Percentiles rank a stretch among this genome's conserved stretches.
These are phyloP conservation scores for Penicillium riverlandense DNA, from an alignment of 495 filamentous ascomycete genomes.

Conservation along the genomic window DNA sequence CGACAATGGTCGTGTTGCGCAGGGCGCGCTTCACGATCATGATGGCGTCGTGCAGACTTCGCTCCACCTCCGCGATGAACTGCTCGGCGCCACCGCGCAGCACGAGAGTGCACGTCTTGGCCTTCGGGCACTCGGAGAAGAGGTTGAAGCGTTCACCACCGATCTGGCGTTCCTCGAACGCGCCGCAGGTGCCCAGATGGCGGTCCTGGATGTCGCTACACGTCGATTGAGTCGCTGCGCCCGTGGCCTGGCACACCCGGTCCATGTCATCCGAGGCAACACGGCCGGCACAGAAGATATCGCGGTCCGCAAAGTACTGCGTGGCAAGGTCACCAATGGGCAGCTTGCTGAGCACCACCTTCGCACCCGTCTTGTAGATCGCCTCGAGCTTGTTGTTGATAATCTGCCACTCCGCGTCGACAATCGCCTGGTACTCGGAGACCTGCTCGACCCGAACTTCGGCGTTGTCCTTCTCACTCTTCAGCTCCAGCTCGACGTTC, in stretches of 20 bases:
- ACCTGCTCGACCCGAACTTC: conserved; percentile 98
- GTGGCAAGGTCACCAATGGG: conserved; percentile 97
- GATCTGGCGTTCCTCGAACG: conserved; percentile 93
- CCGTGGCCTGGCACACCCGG: conserved; percentile 89
- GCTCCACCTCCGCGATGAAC: conserved; percentile 97
- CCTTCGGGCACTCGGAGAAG: conserved; percentile 89
- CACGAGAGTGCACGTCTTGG: conserved; percentile 94
- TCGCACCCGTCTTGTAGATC: conserved; percentile 83
- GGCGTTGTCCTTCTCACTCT: conserved; percentile 98
- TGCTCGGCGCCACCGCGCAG: conserved; percentile 95
- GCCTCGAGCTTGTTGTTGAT: conserved; percentile 99
- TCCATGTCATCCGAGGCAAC: conserved; percentile 92
- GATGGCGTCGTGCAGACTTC: conserved; percentile 94
- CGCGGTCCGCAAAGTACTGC: conserved; percentile 94
- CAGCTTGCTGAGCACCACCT: conserved; percentile 93
- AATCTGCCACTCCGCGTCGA: conserved; percentile 99
- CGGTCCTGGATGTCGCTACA: conserved; percentile 89
- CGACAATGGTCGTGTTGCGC: conserved; percentile 88
- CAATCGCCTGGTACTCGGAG: conserved; percentile 97
- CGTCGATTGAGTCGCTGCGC: conserved; percentile 86
- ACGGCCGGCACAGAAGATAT: conserved; percentile 96
- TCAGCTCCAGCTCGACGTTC: conserved; percentile 95
- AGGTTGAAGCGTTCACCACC: conserved; percentile 97
- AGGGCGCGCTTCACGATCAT: conserved; percentile 99
- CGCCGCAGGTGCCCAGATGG: conserved; percentile 85